Percentiles rank a stretch among this genome's conserved stretches.
These are phyloP conservation scores for Rubia balearica DNA, from an alignment of 305 asterid genomes.

Conservation along the genomic window DNA sequence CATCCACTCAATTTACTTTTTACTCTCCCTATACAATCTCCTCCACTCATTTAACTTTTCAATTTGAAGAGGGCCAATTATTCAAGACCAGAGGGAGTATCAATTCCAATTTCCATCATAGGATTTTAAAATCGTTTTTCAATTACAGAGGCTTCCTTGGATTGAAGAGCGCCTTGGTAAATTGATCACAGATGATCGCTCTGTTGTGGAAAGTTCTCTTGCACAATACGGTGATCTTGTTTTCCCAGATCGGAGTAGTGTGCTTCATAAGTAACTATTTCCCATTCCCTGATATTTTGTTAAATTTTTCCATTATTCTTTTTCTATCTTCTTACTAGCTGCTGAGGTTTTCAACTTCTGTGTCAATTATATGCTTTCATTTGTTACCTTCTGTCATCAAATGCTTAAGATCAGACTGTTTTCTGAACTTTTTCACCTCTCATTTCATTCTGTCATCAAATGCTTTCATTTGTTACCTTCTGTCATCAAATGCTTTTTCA, in stretches of 20 bases:
- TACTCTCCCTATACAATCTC: no score
- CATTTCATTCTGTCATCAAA: no score
- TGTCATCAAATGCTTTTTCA: no score
- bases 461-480: no score
- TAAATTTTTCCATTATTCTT: neutral
- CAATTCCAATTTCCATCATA: constrained; percentile 7
- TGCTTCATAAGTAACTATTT: constrained; percentile 54
- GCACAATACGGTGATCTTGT: constrained; percentile 86
- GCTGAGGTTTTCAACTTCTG: neutral
- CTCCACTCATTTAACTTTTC: no score
- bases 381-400: neutral
- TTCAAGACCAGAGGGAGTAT: neutral
- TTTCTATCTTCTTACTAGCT: constrained; percentile 11
- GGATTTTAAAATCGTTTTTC: constrained; percentile 14
- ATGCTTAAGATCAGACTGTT: neutral
- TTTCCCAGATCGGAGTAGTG: constrained; percentile 62
- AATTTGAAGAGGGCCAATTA: no score
- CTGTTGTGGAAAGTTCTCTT: constrained; percentile 76
- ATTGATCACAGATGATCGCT: constrained; percentile 79
- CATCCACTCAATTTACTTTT: no score
- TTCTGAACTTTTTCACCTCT: no score
- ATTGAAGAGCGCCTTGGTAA: constrained; percentile 87
- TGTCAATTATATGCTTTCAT: neutral
- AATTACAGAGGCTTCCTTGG: constrained; percentile 77
- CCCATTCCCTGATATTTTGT: neutral